Evolutionary conservation across 805 yeast species (phyloP).

Genomic region (Candida koratica): DNA sequence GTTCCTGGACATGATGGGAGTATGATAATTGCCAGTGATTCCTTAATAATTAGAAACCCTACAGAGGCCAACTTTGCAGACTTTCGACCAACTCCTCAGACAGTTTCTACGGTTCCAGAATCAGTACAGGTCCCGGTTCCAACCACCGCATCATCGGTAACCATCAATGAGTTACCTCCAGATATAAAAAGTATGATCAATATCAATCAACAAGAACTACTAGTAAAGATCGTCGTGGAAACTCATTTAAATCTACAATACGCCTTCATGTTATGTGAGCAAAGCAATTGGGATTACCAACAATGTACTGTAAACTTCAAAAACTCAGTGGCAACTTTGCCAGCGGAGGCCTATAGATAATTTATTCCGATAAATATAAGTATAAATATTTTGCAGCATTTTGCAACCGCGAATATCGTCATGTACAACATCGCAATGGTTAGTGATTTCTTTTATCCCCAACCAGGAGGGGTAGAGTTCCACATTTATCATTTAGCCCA

Average conservation of each 20-base stretch:
- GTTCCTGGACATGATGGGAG: slow-evolving; percentile 64
- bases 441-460: slow-evolving; percentile 96
- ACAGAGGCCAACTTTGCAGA: slow-evolving; percentile 25
- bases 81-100: not conserved
- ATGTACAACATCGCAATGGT: slow-evolving; percentile 55
- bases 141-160: not conserved
- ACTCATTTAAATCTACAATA: slow-evolving; percentile 78
- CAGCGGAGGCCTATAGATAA: slow-evolving; percentile 35
- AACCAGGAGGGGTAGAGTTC: slow-evolving; percentile 96
- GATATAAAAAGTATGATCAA: slow-evolving; percentile 50
- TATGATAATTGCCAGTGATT: slow-evolving; percentile 83
- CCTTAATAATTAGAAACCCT: slow-evolving; percentile 62
- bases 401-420: slow-evolving; percentile 3
- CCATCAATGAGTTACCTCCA: slow-evolving; percentile 48
- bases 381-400: no score
- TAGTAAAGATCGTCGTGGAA: slow-evolving; percentile 61
- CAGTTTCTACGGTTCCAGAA: slow-evolving; percentile 26
- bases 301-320: slow-evolving; percentile 68
- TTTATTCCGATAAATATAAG: no score
- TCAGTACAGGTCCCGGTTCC: slow-evolving; percentile 6
- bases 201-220: slow-evolving; percentile 57
- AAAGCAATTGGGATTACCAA: slow-evolving; percentile 78
- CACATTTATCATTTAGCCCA: slow-evolving; percentile 91
- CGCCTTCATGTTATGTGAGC: slow-evolving; percentile 79
- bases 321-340: slow-evolving; percentile 52